phyloP scores from a whole-genome alignment of 2,329 filamentous ascomycete species.

The Beauveria pseudobassiana region DNA sequence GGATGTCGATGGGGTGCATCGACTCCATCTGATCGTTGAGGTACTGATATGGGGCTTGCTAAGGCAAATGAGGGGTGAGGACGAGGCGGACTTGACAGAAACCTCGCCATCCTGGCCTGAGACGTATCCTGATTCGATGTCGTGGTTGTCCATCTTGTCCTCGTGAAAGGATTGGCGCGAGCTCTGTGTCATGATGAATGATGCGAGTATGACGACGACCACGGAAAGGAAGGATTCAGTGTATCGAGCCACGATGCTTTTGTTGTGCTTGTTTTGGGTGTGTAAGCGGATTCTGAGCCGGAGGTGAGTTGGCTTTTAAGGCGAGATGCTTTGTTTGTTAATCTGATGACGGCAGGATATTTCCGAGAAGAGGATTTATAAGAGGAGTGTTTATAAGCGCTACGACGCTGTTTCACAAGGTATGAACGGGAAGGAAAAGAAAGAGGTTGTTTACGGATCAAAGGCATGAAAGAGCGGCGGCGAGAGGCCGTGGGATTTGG shows the following conservation, averaged over 20 bases:
- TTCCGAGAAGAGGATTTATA: not conserved
- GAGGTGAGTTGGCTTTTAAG: not conserved
- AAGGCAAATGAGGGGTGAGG: conserved; percentile 71
- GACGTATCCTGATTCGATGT: conserved; percentile 78
- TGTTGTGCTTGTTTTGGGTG: not conserved
- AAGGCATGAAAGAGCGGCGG: not conserved
- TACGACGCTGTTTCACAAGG: not conserved
- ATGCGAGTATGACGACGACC: conserved; percentile 21
- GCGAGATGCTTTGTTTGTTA: not conserved
- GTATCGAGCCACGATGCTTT: conserved; percentile 10
- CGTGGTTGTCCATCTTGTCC: conserved; percentile 35
- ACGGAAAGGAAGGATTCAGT: conserved; percentile 14
- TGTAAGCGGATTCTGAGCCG: not conserved
- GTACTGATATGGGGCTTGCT: conserved; percentile 80
- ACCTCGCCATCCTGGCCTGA: conserved; percentile 38
- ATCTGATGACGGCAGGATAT: not conserved
- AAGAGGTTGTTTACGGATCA: not conserved
- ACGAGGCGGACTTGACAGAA: conserved; percentile 23
- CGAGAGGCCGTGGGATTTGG: not conserved
- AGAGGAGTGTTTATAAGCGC: not conserved
- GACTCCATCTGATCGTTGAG: conserved; percentile 84
- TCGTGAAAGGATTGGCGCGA: conserved; percentile 33
- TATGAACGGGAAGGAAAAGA: not conserved
- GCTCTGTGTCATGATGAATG: conserved; percentile 29
- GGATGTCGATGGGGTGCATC: conserved; percentile 82